These are phyloP conservation scores for Fusarium sp. DNA, from an alignment of 2,329 filamentous ascomycete genomes.

Conservation along the genomic window DNA sequence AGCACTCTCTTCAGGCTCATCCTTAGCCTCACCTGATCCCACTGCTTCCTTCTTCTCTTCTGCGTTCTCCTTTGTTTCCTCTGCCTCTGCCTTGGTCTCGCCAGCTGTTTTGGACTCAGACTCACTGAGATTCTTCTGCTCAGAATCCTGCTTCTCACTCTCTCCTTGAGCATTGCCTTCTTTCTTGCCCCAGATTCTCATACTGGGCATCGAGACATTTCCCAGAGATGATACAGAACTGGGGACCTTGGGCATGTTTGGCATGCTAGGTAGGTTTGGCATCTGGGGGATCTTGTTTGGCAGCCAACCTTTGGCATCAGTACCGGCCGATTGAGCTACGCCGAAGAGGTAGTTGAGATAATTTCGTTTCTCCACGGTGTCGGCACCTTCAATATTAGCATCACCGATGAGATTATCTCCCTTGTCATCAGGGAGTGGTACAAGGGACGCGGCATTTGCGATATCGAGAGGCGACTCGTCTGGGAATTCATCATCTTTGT, in stretches of 20 bases:
- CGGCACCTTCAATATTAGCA: slow-evolving; percentile 49
- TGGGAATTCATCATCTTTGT: slow-evolving; percentile 42
- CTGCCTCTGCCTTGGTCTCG: background rate
- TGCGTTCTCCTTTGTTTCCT: background rate
- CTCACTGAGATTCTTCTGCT: background rate
- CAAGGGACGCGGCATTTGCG: slow-evolving; percentile 63
- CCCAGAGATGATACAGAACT: slow-evolving; percentile 48
- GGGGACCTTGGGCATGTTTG: slow-evolving; percentile 47
- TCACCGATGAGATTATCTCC: slow-evolving; percentile 49
- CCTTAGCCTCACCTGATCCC: background rate
- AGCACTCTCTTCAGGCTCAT: background rate
- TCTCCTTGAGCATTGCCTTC: slow-evolving; percentile 1
- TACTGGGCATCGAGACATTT: slow-evolving; percentile 49
- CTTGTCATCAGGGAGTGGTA: slow-evolving; percentile 60
- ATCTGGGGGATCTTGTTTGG: slow-evolving; percentile 57
- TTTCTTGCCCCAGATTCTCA: slow-evolving; percentile 50
- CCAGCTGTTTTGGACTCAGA: background rate
- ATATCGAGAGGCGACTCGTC: slow-evolving; percentile 62
- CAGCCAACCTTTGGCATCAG: slow-evolving; percentile 58
- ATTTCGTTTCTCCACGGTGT: slow-evolving; percentile 53
- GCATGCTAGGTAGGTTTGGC: slow-evolving; percentile 51
- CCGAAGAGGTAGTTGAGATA: slow-evolving; percentile 64
- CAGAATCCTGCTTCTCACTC: background rate
- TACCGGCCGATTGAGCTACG: slow-evolving; percentile 62
- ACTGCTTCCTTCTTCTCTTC: background rate